phyloP scores from a whole-genome alignment of 306 rosid species.

The Quercus glauca region DNA sequence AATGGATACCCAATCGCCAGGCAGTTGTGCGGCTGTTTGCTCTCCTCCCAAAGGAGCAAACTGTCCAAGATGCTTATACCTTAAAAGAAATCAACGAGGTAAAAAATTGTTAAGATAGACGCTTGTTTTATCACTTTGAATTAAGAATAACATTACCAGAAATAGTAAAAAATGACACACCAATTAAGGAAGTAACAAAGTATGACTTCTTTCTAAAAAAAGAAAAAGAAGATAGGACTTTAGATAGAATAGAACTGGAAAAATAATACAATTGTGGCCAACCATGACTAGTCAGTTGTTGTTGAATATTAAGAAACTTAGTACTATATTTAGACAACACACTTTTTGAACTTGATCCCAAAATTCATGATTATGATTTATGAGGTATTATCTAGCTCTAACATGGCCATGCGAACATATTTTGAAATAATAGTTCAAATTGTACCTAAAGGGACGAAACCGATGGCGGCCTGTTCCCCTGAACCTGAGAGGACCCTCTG shows the following conservation, averaged over 20 bases:
- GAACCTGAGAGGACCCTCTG: slow-evolving; percentile 96
- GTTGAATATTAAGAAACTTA: not conserved
- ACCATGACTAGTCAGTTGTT: too few relatives aligned
- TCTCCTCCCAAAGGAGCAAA: slow-evolving; percentile 99
- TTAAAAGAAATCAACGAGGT: slow-evolving; percentile 27
- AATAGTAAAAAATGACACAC: too few relatives aligned
- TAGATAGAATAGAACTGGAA: too few relatives aligned
- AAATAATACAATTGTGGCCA: too few relatives aligned
- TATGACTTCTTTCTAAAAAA: too few relatives aligned
- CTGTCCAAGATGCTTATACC: slow-evolving; percentile 97
- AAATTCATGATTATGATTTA: not conserved
- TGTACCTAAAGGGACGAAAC: slow-evolving; percentile 84
- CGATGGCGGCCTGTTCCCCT: slow-evolving; percentile 95
- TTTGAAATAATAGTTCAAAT: not conserved
- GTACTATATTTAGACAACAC: not conserved
- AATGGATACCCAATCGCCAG: slow-evolving; percentile 95
- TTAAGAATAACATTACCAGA: not conserved
- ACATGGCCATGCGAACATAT: not conserved
- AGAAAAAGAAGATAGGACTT: too few relatives aligned
- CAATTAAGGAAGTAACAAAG: too few relatives aligned
- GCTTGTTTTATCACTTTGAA: slow-evolving; percentile 5
- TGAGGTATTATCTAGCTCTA: not conserved
- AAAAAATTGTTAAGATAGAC: slow-evolving; percentile 9
- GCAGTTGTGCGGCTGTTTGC: slow-evolving; percentile 98
- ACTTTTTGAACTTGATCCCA: not conserved